Conservation (phyloP, 108 stramenopile species). For the Cyclostephanos tholiformis region DNA sequence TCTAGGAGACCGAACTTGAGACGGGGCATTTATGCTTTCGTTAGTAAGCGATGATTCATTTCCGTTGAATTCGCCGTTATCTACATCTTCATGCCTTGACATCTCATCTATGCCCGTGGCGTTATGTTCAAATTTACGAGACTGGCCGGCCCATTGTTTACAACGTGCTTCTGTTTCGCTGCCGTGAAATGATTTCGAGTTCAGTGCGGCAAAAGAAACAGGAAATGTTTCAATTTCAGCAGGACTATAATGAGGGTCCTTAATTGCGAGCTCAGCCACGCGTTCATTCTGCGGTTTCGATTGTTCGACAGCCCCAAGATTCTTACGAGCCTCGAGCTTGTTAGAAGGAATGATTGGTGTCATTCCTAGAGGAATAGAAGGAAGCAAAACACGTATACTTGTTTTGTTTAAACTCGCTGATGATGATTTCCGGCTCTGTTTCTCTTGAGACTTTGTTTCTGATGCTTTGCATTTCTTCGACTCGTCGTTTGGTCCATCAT, state of each 20-base stretch:
- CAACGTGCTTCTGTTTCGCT: neutral
- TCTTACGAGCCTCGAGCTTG: conserved; percentile 1
- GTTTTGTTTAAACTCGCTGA: conserved; percentile 2
- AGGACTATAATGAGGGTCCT: neutral
- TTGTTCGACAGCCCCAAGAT: conserved; percentile 1
- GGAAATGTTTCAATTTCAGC: conserved; percentile 20
- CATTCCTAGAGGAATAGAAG: conserved; percentile 21
- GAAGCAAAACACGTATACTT: conserved; percentile 15
- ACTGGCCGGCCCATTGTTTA: too few relatives aligned
- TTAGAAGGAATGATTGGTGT: conserved; percentile 23
- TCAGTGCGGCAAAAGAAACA: conserved; percentile 30
- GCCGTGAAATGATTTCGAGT: conserved; percentile 4
- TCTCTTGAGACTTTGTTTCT: conserved; percentile 1
- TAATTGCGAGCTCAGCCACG: neutral
- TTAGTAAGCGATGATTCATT: neutral
- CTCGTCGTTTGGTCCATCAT: neutral
- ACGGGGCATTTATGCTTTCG: neutral
- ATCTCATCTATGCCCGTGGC: neutral
- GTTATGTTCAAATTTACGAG: neutral
- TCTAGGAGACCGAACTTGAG: conserved; percentile 20
- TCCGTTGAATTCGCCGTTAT: neutral
- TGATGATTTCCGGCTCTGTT: neutral
- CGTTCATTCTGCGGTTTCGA: neutral
- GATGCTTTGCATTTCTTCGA: conserved; percentile 10
- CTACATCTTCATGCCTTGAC: neutral